Evolutionary conservation across 371 early-diverging fungal genomes (phyloP).

Genomic region (Umbelopsis sp.): DNA sequence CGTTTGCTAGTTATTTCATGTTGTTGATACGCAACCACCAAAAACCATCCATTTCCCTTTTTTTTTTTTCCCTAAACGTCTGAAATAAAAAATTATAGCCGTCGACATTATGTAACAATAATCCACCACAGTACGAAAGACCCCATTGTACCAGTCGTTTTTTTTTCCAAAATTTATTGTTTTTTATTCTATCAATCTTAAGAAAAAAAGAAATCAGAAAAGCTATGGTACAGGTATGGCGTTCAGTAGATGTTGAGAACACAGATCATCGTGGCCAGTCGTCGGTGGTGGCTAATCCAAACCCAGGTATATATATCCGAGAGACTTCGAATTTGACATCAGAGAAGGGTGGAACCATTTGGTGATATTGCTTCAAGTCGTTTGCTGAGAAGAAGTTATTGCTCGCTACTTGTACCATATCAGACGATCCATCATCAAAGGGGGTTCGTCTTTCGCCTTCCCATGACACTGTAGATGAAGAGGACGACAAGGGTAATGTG

Average conservation of each 20-base stretch:
- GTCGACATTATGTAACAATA: background rate
- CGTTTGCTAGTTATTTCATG: slow-evolving; percentile 22
- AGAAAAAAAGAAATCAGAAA: no score
- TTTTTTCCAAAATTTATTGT: no score
- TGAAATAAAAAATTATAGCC: background rate
- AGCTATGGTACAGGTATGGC: background rate
- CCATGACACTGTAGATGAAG: slow-evolving; percentile 11
- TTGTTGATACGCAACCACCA: background rate
- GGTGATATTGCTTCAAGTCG: background rate
- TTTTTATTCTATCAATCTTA: background rate
- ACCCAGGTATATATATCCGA: slow-evolving; percentile 3
- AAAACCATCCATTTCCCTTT: background rate
- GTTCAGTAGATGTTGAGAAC: background rate
- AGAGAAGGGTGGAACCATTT: background rate
- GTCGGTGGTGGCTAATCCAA: slow-evolving; percentile 1
- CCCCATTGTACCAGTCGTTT: no score
- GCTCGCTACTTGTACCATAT: background rate
- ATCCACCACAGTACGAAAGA: background rate
- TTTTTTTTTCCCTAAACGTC: background rate
- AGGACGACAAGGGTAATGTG: background rate
- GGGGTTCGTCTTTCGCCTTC: background rate
- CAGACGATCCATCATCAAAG: slow-evolving; percentile 1
- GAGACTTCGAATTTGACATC: slow-evolving; percentile 4
- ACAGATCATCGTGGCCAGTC: slow-evolving; percentile 3
- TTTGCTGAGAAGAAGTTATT: background rate